Evolutionary conservation across 805 yeast species (phyloP).

Genomic region (Starmerella apicola): DNA sequence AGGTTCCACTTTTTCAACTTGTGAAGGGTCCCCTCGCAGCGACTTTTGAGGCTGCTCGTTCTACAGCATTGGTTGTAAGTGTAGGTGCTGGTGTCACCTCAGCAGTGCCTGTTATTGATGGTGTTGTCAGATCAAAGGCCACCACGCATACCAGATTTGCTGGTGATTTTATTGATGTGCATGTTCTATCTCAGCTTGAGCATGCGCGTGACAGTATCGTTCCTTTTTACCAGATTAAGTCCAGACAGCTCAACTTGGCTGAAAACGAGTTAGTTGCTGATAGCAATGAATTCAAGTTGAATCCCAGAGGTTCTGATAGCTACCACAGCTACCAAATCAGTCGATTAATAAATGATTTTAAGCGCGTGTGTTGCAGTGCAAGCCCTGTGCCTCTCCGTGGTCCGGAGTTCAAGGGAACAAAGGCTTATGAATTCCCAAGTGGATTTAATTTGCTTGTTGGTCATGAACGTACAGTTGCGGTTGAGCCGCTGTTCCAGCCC

Average conservation of each 20-base stretch:
- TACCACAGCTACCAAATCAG: constrained; percentile 48
- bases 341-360: constrained; percentile 55
- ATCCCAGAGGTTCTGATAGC: constrained; percentile 22
- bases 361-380: constrained; percentile 36
- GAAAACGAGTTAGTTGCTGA: constrained; percentile 6
- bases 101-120: constrained; percentile 38
- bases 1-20: constrained; percentile 70
- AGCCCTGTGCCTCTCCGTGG: constrained; percentile 16
- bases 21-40: constrained; percentile 76
- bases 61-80: constrained; percentile 76
- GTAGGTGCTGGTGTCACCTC: constrained; percentile 67
- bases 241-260: constrained; percentile 22
- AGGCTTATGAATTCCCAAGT: constrained; percentile 49
- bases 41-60: constrained; percentile 77
- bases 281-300: constrained; percentile 2
- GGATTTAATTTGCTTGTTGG: constrained; percentile 39
- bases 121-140: constrained; percentile 29
- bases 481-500: constrained; percentile 67
- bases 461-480: constrained; percentile 40
- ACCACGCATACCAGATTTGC: constrained; percentile 59
- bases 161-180: constrained; percentile 70
- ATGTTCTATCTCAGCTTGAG: constrained; percentile 40
- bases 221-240: constrained; percentile 29
- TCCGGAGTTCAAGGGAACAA: constrained; percentile 33
- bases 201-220: constrained; percentile 27